Percentiles rank a stretch among this genome's conserved stretches.
phyloP scores from a whole-genome alignment of 495 filamentous ascomycete species.

The Aspergillus diversus region DNA sequence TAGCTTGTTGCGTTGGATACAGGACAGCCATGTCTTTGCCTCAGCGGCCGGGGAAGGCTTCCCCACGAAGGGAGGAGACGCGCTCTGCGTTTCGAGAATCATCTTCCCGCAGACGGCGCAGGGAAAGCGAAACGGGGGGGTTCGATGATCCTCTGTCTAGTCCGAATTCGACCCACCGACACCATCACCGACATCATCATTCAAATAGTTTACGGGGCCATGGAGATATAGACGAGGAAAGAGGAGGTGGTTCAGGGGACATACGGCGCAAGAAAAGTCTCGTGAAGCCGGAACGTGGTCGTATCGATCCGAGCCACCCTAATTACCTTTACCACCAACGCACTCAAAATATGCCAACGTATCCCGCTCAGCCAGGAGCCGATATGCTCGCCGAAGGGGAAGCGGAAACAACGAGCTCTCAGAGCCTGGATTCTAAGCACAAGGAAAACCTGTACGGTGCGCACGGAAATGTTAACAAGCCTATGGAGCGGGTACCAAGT shows the following conservation, averaged over 20 bases:
- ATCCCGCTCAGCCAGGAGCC: conserved; percentile 88
- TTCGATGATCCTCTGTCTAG: conserved; percentile 50
- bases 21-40: conserved; percentile 64
- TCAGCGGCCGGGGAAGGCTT: conserved; percentile 61
- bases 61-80: conserved; percentile 61
- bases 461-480: conserved; percentile 49
- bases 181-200: conserved; percentile 37
- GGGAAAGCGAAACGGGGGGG: conserved; percentile 66
- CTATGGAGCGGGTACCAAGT: conserved; percentile 50
- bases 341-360: conserved; percentile 74
- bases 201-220: conserved; percentile 41
- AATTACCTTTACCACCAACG: conserved; percentile 93
- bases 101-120: conserved; percentile 67
- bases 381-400: conserved; percentile 81
- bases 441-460: conserved; percentile 42
- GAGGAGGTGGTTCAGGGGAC: conserved; percentile 38
- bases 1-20: not conserved
- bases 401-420: conserved; percentile 57
- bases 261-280: conserved; percentile 75
- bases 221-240: conserved; percentile 43
- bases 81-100: conserved; percentile 66
- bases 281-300: conserved; percentile 83
- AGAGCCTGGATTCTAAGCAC: conserved; percentile 56
- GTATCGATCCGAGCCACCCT: conserved; percentile 80
- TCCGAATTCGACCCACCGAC: conserved; percentile 41